phyloP scores from a whole-genome alignment of 1,284 basidiomycete species.

The Pterulicium gracile region DNA sequence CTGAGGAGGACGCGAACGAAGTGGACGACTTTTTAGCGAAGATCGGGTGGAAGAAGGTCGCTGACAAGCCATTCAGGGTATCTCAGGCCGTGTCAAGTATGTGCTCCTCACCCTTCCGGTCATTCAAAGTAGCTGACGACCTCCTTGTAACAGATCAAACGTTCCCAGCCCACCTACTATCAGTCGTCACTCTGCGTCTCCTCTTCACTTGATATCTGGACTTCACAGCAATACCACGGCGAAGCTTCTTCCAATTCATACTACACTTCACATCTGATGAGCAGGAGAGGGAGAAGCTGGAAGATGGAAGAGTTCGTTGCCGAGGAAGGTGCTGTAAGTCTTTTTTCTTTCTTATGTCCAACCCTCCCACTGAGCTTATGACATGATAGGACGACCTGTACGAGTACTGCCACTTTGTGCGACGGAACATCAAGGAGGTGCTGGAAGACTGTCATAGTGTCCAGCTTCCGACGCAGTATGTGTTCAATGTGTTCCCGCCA shows the following conservation, averaged over 20 bases:
- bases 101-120: too few relatives aligned
- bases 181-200: conserved; percentile 51
- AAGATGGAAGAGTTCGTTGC: conserved; percentile 81
- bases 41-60: conserved; percentile 56
- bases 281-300: conserved; percentile 73
- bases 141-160: conserved; percentile 48
- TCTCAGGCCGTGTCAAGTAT: conserved; percentile 33
- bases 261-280: conserved; percentile 68
- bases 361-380: conserved; percentile 15
- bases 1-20: conserved; percentile 49
- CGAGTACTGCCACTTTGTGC: conserved; percentile 76
- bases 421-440: conserved; percentile 79
- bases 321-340: conserved; percentile 56
- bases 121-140: neutral
- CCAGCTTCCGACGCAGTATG: conserved; percentile 64
- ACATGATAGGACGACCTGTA: conserved; percentile 72
- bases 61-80: conserved; percentile 50
- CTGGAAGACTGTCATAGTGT: conserved; percentile 77
- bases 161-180: conserved; percentile 56
- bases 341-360: conserved; percentile 1
- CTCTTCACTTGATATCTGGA: conserved; percentile 77
- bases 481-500: conserved; percentile 80
- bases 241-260: conserved; percentile 75
- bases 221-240: conserved; percentile 74
- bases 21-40: conserved; percentile 61